Percentiles rank a stretch among this genome's conserved stretches.
These are phyloP conservation scores for Penicillium hordei DNA, from an alignment of 2,329 filamentous ascomycete species.

Conservation along the genomic window DNA sequence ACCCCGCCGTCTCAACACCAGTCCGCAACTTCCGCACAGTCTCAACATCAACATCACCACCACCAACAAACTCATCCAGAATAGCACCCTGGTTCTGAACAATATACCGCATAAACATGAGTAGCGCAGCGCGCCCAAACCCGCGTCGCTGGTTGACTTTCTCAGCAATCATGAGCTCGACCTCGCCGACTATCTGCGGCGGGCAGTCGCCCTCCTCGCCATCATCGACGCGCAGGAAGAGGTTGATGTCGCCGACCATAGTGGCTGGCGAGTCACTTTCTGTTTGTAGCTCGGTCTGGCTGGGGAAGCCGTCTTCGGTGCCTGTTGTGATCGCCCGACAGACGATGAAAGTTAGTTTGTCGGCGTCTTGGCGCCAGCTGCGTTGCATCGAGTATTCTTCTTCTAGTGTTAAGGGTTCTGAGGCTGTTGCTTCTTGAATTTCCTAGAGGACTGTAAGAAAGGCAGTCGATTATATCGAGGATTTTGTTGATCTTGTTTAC, in stretches of 20 bases:
- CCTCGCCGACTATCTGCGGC: conserved; percentile 60
- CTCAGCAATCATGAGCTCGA: conserved; percentile 83
- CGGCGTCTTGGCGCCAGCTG: conserved; percentile 77
- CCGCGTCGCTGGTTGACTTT: conserved; percentile 60
- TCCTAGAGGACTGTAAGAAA: conserved; percentile 40
- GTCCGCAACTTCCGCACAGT: conserved; percentile 16
- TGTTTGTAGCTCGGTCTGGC: conserved; percentile 30
- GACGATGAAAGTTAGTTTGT: conserved; percentile 91
- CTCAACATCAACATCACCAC: conserved; percentile 15
- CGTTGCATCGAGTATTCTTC: conserved; percentile 89
- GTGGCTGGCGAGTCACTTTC: conserved; percentile 52
- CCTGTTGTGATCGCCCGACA: conserved; percentile 54
- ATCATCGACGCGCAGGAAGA: conserved; percentile 69
- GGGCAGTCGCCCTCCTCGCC: conserved; percentile 44
- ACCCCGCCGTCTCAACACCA: conserved; percentile 6
- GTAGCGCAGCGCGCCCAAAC: conserved; percentile 63
- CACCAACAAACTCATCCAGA: conserved; percentile 54
- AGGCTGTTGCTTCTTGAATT: conserved; percentile 82
- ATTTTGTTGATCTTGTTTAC: background rate
- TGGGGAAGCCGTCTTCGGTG: background rate
- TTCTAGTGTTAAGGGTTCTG: conserved; percentile 73
- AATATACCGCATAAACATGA: conserved; percentile 70
- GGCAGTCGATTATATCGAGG: background rate
- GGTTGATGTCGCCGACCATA: conserved; percentile 75
- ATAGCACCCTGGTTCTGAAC: conserved; percentile 54